Conservation (phyloP, 2,329 filamentous ascomycete species). For the Didymellaceae sp. region DNA sequence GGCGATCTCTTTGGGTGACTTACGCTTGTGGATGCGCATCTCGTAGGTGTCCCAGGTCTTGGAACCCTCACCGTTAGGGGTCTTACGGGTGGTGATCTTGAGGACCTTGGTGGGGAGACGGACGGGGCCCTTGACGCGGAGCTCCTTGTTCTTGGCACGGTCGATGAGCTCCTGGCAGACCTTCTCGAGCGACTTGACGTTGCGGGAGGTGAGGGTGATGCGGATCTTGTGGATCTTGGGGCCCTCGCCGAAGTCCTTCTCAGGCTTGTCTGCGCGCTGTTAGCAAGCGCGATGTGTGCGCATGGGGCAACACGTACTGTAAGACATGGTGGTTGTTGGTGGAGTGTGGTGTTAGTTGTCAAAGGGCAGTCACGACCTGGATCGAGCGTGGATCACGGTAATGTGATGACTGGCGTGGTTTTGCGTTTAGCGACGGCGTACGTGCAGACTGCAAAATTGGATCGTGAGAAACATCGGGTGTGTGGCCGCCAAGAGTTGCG, state of each 20-base stretch:
- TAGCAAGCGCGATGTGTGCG: constrained; percentile 13
- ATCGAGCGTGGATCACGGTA: constrained; percentile 55
- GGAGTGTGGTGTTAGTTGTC: constrained; percentile 31
- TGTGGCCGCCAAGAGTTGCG: constrained; percentile 15
- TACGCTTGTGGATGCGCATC: constrained; percentile 98
- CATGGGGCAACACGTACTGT: constrained; percentile 31
- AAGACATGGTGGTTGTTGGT: constrained; percentile 43
- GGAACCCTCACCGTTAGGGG: constrained; percentile 98
- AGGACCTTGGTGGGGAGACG: constrained; percentile 97
- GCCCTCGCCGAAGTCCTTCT: constrained; percentile 90
- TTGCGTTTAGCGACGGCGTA: constrained; percentile 37
- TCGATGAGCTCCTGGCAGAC: constrained; percentile 98
- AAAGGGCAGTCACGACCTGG: constrained; percentile 57
- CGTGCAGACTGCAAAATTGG: constrained; percentile 23
- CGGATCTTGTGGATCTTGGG: constrained; percentile 98
- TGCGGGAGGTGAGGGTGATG: constrained; percentile 95
- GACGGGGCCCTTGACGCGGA: constrained; percentile 97
- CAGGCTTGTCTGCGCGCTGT: constrained; percentile 70
- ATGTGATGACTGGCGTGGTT: constrained; percentile 60
- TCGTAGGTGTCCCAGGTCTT: constrained; percentile 99
- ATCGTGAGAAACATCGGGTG: neutral
- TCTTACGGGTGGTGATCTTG: constrained; percentile 98
- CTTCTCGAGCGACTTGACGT: constrained; percentile 86
- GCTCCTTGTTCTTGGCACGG: constrained; percentile 97
- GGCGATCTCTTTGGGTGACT: constrained; percentile 1